Evolutionary conservation across 164 flowering plant species (phyloP), one percentile per base, ranked within the genome.

Genomic region (Sedum album): DNA sequence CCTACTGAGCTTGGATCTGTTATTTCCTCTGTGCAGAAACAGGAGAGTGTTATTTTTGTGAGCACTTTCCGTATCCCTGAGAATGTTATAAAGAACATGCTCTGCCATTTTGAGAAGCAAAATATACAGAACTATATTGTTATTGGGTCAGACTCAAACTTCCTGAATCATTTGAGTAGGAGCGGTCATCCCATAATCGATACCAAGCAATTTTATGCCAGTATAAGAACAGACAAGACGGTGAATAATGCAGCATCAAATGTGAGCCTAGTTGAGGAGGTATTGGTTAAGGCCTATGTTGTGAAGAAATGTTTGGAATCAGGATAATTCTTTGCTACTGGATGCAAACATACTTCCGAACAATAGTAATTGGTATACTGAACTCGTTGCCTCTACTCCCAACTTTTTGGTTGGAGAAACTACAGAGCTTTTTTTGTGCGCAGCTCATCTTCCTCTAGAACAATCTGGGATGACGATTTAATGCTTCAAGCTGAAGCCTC

Each of bases 101-200:
- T 94, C 20, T 94, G 97, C 76, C 90, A 87, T 79, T 87, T 91
- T 69, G 95, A 89, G 82, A 86, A 81, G 77, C 75, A 87, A 69
- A 76, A 86, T 71, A 80, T 86, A 31, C 60, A 25, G 70, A 91
- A 91, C 66, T 88, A 77, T 74, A 69, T 94, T 49, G 48, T 94
- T 18, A 7, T 88, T 48, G 97, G 91, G 39, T 80, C 75, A 8
- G 66, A 66, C 21, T 84, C 90, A 13, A 74, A 77, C 35, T 80
- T 84, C 68, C 63, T 88, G 20, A 63, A 71, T 55, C 93, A 89
- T 74, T 86, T 93, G 38, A 79, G 96, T 25, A 90, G 95, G 76
- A 81, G 99, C 63, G 99, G 99, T 25, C 83, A 88, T 79, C 86
- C 88, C 4, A 93, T 88, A 67, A 78, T 91, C 66, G 82, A 80